These are phyloP conservation scores for Flaveria floridana DNA, from an alignment of 140 eudicot genomes.

Conservation along the genomic window DNA sequence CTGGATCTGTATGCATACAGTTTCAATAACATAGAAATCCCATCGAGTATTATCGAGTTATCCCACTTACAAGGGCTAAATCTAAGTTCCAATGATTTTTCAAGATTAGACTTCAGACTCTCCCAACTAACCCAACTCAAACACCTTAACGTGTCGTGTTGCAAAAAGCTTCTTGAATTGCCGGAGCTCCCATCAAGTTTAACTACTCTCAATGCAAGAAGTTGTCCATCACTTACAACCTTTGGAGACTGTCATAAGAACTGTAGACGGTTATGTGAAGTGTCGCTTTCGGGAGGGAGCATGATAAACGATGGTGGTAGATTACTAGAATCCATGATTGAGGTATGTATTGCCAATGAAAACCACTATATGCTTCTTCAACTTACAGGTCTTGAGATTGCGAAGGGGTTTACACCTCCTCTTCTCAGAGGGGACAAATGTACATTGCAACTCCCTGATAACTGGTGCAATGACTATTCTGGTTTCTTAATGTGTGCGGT, in stretches of 20 bases:
- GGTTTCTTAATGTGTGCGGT: neutral
- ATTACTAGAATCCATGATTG: neutral
- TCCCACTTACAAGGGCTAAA: constrained; percentile 12
- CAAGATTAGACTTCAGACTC: neutral
- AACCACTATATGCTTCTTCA: neutral
- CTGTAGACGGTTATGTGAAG: neutral
- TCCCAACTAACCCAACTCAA: constrained; percentile 18
- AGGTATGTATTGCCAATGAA: neutral
- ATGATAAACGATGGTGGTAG: neutral
- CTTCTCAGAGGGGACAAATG: neutral
- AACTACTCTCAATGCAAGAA: neutral
- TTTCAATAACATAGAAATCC: neutral
- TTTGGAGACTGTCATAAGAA: neutral
- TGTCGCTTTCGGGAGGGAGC: neutral
- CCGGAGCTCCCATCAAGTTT: constrained; percentile 8
- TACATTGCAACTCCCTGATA: neutral
- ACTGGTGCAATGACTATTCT: neutral
- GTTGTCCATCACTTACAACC: neutral
- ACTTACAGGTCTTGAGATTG: neutral
- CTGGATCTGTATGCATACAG: neutral
- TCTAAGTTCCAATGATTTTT: neutral
- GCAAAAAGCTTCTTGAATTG: neutral
- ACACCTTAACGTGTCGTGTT: neutral
- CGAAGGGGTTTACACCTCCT: neutral
- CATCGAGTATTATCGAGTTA: neutral